Conservation (phyloP, 169 alveolate species). For the Cryptosporidium viatorum region DNA sequence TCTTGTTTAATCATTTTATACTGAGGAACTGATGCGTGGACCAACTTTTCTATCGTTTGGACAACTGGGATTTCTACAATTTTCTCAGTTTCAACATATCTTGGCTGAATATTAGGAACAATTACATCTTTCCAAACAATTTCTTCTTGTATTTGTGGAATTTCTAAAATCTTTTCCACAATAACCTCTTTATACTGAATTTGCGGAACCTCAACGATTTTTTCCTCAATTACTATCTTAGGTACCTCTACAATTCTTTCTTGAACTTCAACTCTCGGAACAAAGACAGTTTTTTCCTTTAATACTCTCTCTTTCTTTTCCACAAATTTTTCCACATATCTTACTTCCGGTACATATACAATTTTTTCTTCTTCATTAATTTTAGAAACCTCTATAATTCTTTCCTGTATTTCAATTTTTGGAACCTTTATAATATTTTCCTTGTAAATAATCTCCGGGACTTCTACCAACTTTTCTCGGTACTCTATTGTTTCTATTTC, state of each 20-base stretch:
- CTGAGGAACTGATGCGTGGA: constrained; percentile 55
- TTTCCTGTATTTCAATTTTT: constrained; percentile 72
- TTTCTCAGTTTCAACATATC: constrained; percentile 54
- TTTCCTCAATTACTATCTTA: constrained; percentile 64
- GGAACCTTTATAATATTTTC: constrained; percentile 67
- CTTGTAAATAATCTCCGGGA: constrained; percentile 58
- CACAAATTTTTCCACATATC: constrained; percentile 69
- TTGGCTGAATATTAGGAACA: constrained; percentile 71
- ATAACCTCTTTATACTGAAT: constrained; percentile 62
- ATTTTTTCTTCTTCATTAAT: constrained; percentile 63
- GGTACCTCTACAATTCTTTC: constrained; percentile 73
- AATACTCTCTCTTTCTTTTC: constrained; percentile 49
- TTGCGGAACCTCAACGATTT: constrained; percentile 62
- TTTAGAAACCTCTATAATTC: constrained; percentile 72
- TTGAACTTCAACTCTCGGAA: constrained; percentile 57
- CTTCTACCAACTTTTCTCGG: constrained; percentile 62
- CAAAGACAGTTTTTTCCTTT: constrained; percentile 63
- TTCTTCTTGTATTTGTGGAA: constrained; percentile 68
- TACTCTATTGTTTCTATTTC: constrained; percentile 71
- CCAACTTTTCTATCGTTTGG: constrained; percentile 60
- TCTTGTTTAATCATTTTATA: constrained; percentile 56
- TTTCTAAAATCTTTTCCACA: constrained; percentile 46
- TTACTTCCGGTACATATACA: constrained; percentile 58
- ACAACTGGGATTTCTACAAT: constrained; percentile 59
- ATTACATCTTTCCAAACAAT: constrained; percentile 65